Evolutionary conservation across 768 basidiomycete genomes (phyloP), one percentile per base, ranked within the genome.

Genomic region (Trametes elegans): DNA sequence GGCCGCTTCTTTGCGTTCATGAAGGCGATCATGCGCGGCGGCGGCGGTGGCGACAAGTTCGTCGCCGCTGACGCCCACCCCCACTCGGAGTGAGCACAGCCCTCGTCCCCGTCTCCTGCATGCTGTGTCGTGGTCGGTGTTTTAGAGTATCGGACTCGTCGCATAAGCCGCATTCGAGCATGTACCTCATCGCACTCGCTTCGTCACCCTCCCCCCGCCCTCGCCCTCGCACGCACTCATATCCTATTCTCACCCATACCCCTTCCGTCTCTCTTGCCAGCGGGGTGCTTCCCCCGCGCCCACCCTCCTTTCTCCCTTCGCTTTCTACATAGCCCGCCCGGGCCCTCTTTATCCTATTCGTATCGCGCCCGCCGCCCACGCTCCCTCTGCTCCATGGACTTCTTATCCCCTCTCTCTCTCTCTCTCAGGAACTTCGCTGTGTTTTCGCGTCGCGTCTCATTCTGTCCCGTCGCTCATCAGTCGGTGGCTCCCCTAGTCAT

Each of bases 1-100:
- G 83, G 90, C 32, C 83, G 97, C 40, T 98, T 99, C 79, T 86
- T 90, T 70, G 55, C 76, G 23, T 94, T 94, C 63, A 87, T 94
- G 85, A 85, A 83, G 67, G 87, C 88, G 21, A 79, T 87, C 64
- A 91, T 93, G 85, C 83, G 85, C 3, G 88, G 89, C 19, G 90
- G 91, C 8, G 89, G 76, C 39, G 87, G 87, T 19, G 82, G 79
- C 14, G 74, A 67, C 55, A 66, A 70, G 41, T 82, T 82, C 55
- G 44, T 57, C 32, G 19, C 50, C 31, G 53, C n/a, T n/a, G n/a
- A n/a, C n/a, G n/a, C n/a, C n/a, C n/a, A n/a, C n/a, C n/a, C n/a
- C n/a, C n/a, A 60, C 28, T 24, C 38, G 40, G 32, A 16, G 18
- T 49, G 19, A 49, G 32, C 14, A 24, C 26, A 11, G 43, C 24